These are phyloP conservation scores for Aspergillus incahuasiensis DNA, from an alignment of 495 filamentous ascomycete genomes.

Conservation along the genomic window DNA sequence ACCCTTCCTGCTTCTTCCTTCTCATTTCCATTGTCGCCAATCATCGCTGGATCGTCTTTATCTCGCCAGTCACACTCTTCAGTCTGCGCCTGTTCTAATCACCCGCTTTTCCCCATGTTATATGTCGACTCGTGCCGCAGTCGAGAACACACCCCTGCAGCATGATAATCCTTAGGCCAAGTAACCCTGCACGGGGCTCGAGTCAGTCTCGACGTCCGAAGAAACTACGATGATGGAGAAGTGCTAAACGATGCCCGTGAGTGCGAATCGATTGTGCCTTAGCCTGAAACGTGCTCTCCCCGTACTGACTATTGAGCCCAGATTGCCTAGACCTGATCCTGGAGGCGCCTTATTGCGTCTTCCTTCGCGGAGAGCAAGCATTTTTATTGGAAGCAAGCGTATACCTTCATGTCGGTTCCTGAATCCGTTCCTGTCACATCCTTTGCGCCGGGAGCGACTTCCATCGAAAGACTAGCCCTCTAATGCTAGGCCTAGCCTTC, in stretches of 20 bases:
- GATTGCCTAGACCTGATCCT: not conserved
- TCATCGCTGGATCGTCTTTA: not conserved
- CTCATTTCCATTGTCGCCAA: constrained; percentile 7
- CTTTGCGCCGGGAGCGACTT: not conserved
- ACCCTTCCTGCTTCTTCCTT: not conserved
- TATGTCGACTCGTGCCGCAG: not conserved
- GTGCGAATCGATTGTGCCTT: not conserved
- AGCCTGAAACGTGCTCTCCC: not conserved
- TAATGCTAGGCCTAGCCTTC: not conserved
- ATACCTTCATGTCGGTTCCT: not conserved
- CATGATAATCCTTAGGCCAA: not conserved
- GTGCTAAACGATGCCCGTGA: not conserved
- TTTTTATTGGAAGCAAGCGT: not conserved
- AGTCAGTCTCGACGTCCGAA: not conserved
- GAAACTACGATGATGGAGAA: not conserved
- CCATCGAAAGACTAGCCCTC: not conserved
- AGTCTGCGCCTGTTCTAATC: not conserved
- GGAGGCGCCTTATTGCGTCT: not conserved
- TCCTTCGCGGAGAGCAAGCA: not conserved
- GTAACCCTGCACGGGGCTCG: not conserved
- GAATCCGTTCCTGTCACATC: not conserved
- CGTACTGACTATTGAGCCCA: not conserved
- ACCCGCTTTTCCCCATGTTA: not conserved
- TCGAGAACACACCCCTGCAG: not conserved
- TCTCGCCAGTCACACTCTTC: constrained; percentile 1